Percentiles rank a stretch among this genome's conserved stretches.
These are phyloP conservation scores for Magnolia officinalis DNA, from an alignment of 164 flowering plant genomes.

Conservation along the genomic window DNA sequence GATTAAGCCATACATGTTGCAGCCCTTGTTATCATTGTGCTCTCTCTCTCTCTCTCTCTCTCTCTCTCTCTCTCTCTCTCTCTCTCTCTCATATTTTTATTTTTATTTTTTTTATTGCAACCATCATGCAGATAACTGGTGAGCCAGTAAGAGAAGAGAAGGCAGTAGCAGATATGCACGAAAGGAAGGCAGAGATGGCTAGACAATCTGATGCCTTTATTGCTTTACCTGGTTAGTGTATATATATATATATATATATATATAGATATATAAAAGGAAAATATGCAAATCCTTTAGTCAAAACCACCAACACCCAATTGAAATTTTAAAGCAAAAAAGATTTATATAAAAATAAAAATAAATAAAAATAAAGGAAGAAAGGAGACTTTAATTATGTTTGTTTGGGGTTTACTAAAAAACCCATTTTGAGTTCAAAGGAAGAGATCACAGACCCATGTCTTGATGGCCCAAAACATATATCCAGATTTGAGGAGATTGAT, in stretches of 20 bases:
- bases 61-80: background rate
- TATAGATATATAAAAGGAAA: too few species aligned
- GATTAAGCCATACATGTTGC: too few species aligned
- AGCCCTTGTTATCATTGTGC: conserved; percentile 27
- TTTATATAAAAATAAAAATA: too few species aligned
- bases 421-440: background rate
- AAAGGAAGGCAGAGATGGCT: conserved; percentile 99
- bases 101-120: conserved; percentile 8
- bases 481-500: background rate
- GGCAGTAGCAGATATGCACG: conserved; percentile 99
- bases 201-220: conserved; percentile 97
- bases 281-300: conserved; percentile 8
- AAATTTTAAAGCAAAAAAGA: background rate
- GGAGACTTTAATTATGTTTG: background rate
- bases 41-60: conserved; percentile 5
- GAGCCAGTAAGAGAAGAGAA: conserved; percentile 98
- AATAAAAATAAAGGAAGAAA: background rate
- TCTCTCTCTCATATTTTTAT: background rate
- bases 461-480: background rate
- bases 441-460: background rate
- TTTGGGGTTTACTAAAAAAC: background rate
- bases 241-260: too few species aligned
- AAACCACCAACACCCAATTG: background rate
- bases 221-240: conserved; percentile 87
- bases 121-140: conserved; percentile 83